Evolutionary conservation across 1,284 basidiomycete genomes (phyloP).

Genomic region (Ceratobasidium sp.): DNA sequence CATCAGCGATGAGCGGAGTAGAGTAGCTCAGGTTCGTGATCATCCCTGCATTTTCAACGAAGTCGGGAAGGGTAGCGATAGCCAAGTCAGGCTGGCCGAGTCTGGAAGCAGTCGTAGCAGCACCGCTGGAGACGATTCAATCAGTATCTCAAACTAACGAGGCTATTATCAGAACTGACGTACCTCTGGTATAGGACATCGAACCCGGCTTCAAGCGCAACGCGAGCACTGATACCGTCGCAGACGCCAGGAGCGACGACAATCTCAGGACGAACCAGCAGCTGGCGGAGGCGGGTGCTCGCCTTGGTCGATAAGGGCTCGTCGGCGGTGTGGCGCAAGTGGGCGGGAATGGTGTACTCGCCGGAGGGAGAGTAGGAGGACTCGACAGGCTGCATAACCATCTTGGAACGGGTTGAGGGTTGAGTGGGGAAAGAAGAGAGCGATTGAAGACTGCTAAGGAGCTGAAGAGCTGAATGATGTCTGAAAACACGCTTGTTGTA

Average conservation of each 20-base stretch:
- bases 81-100: slow-evolving; percentile 84
- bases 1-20: slow-evolving; percentile 76
- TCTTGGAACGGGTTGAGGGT: background rate
- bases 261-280: slow-evolving; percentile 74
- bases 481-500: background rate
- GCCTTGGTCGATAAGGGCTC: slow-evolving; percentile 72
- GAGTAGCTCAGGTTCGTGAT: slow-evolving; percentile 66
- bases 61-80: slow-evolving; percentile 83
- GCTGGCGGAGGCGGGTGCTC: slow-evolving; percentile 78
- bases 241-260: slow-evolving; percentile 12
- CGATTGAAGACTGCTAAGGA: background rate
- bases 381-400: slow-evolving; percentile 26
- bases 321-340: slow-evolving; percentile 15
- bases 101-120: slow-evolving; percentile 81
- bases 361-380: background rate
- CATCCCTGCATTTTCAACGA: slow-evolving; percentile 73
- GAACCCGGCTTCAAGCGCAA: slow-evolving; percentile 82
- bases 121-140: slow-evolving; percentile 62
- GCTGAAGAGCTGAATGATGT: slow-evolving; percentile 25
- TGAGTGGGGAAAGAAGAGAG: background rate
- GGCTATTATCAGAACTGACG: background rate
- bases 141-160: background rate
- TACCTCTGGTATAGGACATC: slow-evolving; percentile 78
- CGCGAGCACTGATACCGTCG: slow-evolving; percentile 83
- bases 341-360: slow-evolving; percentile 18